Evolutionary conservation across 495 filamentous ascomycete genomes (phyloP), one percentile per base, ranked within the genome.

Genomic region (Neurospora tetrasperma): DNA sequence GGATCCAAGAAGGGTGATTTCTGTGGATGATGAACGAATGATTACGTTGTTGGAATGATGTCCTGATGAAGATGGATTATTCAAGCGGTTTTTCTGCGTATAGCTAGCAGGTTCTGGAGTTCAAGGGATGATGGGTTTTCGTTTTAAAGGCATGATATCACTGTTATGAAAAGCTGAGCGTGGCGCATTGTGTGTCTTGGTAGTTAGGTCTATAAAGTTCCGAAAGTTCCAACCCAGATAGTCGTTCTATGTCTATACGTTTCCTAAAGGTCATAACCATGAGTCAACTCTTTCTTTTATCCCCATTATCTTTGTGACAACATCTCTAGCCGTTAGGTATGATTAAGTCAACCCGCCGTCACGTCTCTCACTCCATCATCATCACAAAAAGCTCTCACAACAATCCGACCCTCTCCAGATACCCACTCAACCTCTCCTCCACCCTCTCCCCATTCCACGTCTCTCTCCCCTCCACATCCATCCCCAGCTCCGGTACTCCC

Each of bases 361-460:
- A 14, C 23, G 3, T 59, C 5, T 27, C 11, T 10, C 27, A 11
- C 48, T 27, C 48, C 48, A 59, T 66, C 27, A 66, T 23, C 48
- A 59, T 66, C 27, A 66, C 12, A 0, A 27, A 6, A 42, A 43
- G 39, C 43, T 7, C 27, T 44, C n/a, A 46, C 12, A 41, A n/a
- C 70, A 31, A 44, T 7, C 54, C 54, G 35, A 66, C 14, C 68
- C 82, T 71, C 12, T 70, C 76, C 74, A 80, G 79, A 78, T 88
- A 90, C 73, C 84, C 83, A 42, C 83, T 78, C 77, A 91, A 81
- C 73, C 89, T 81, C 20, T 86, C 85, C 35, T 84, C 78, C 6
- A 91, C 87, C 23, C 74, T 76, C 8, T 84, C 83, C 5, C 87
- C 90, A 82, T 97, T 97, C 94, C 94, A 97, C 72, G 85, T 88